Percentiles rank a stretch among this genome's conserved stretches.
These are phyloP conservation scores for Gleditsia sinensis DNA, from an alignment of 306 rosid species.

Conservation along the genomic window DNA sequence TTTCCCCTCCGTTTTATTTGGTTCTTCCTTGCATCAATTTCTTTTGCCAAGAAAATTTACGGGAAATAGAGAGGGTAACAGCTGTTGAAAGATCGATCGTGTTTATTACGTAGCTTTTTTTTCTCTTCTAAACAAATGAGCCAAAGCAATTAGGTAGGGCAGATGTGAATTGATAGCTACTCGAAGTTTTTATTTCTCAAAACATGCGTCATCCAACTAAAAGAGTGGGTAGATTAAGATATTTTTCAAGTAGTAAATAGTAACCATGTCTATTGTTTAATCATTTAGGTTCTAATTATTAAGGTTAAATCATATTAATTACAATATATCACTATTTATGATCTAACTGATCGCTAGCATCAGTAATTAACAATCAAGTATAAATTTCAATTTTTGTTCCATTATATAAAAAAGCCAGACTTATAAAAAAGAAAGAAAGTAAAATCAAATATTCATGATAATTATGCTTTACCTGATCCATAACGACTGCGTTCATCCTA, in stretches of 20 bases:
- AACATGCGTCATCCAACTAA: constrained; percentile 39
- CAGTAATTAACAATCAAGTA: no score
- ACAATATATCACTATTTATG: no score
- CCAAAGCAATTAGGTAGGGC: constrained; percentile 60
- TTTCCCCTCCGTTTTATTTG: neutral
- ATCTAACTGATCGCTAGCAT: no score
- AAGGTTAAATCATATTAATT: no score
- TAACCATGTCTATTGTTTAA: neutral
- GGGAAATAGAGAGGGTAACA: constrained; percentile 31
- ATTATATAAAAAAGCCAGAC: no score
- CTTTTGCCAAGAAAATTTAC: neutral
- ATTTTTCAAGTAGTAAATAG: constrained; percentile 21
- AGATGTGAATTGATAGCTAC: constrained; percentile 70
- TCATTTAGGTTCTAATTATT: neutral
- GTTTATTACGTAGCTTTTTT: constrained; percentile 7
- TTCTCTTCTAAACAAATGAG: neutral
- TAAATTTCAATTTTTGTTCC: no score
- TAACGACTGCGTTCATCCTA: no score
- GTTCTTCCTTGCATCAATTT: neutral
- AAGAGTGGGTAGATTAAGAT: constrained; percentile 40
- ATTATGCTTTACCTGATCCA: no score
- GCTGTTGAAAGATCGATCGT: constrained; percentile 18
- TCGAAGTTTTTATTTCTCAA: constrained; percentile 36
- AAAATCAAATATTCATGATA: no score
- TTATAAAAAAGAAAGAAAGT: no score